Base-by-base conservation (phyloP, 2,329 filamentous ascomycete genomes). In the Myriosclerotinia scirpicola region DNA sequence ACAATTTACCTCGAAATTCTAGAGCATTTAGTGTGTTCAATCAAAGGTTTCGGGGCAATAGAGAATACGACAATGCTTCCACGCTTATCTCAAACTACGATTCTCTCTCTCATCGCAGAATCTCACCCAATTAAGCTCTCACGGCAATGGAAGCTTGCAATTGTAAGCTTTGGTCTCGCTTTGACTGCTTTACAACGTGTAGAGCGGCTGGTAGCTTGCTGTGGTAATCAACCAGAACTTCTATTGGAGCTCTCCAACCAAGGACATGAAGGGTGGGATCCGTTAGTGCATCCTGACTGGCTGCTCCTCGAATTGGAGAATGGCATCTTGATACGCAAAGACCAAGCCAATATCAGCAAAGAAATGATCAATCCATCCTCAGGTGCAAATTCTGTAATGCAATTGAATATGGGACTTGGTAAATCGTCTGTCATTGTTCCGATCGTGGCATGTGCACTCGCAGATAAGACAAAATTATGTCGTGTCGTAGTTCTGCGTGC, bases 331-430 rank as follows among this genome's bases (percentile, higher is more conserved):
- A 86, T 92, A 11, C 82, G 90, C 0, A 73, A 79, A 0, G 81
- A 85, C 0, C 71, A 73, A 48, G 69, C 67, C 4, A 73, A 82
- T 2, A 86, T 92, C 60, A 85, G 88, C 0, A 54, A 66, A 0
- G 73, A 82, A 26, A 91, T 92, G 84, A 82, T 80, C 2, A 61
- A 71, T 0, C 81, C 82, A 0, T 70, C 73, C 0, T 73, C 72
- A 0, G 74, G 71, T 0, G 38, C 73, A 0, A 90, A 87, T 69
- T 75, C 81, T 0, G 82, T 87, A 0, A 82, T 90, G 78, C 87
- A 90, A 71, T 75, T 91, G 2, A 90, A 90, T 69, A 91, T 91
- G 88, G 89, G 89, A 0, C 83, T 90, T 72, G 89, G 88, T 0
- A 91, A 91, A 69, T 87, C 86, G 0, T 89, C 88, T 0, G 84